These are phyloP conservation scores for Dendrobium chrysotoxum DNA, from an alignment of 106 monocot species.

Conservation along the genomic window DNA sequence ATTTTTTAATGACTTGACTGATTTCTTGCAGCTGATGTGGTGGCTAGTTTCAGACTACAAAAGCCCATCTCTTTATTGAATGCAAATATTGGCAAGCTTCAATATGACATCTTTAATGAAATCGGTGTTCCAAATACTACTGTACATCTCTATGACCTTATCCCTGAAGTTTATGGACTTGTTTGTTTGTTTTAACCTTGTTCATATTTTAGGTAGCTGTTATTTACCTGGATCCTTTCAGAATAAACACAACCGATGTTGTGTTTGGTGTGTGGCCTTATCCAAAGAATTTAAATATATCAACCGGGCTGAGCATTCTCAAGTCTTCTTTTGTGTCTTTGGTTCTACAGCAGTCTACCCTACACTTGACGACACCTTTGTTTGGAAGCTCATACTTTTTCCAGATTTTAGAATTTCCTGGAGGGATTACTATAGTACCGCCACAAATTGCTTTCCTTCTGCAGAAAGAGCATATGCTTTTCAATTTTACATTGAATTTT, in stretches of 20 bases:
- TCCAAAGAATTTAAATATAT: conserved; percentile 55
- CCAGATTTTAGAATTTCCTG: conserved; percentile 78
- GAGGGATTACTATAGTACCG: conserved; percentile 86
- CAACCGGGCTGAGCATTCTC: conserved; percentile 61
- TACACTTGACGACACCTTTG: conserved; percentile 58
- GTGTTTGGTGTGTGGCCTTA: conserved; percentile 82
- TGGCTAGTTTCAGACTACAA: conserved; percentile 81
- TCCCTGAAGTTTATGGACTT: not conserved
- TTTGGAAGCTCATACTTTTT: conserved; percentile 85
- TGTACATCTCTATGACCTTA: conserved; percentile 33
- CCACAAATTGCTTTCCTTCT: conserved; percentile 75
- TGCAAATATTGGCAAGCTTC: conserved; percentile 52
- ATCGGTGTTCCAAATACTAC: conserved; percentile 66
- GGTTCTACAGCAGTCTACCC: conserved; percentile 44
- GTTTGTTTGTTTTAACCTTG: conserved; percentile 8
- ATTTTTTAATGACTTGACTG: not conserved
- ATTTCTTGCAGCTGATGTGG: conserved; percentile 48
- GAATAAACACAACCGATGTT: conserved; percentile 74
- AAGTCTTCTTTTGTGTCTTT: conserved; percentile 61
- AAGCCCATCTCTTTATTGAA: conserved; percentile 41
- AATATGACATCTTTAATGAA: conserved; percentile 80
- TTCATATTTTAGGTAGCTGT: conserved; percentile 43
- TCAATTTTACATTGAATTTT: conserved; percentile 89
- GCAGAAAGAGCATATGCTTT: conserved; percentile 60
- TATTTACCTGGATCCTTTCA: conserved; percentile 37